phyloP scores from a whole-genome alignment of 305 asterid genomes.

The Rubia tinctorum region DNA sequence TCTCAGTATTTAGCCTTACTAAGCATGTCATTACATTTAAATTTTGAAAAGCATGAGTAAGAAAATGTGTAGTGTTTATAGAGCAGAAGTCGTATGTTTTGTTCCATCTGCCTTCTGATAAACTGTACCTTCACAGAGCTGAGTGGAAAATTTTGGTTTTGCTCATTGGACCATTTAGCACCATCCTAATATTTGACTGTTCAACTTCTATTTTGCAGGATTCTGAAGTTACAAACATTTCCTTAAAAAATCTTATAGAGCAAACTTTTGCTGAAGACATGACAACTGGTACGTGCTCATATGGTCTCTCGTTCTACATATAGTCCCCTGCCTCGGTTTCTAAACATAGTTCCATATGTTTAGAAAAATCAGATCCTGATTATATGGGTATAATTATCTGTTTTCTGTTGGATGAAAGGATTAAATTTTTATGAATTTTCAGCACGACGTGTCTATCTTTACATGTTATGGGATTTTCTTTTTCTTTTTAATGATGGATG shows the following conservation, averaged over 20 bases:
- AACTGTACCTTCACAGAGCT: neutral
- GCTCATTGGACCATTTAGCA: neutral
- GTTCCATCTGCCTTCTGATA: neutral
- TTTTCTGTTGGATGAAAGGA: neutral
- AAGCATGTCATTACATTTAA: neutral
- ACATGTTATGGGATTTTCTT: neutral
- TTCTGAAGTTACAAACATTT: constrained; percentile 38
- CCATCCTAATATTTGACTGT: neutral
- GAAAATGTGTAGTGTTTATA: neutral
- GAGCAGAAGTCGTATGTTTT: neutral
- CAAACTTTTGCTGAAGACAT: constrained; percentile 73
- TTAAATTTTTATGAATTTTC: neutral
- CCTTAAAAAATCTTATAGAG: constrained; percentile 57
- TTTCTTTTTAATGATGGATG: neutral
- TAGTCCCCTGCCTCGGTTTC: neutral
- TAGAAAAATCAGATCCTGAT: neutral
- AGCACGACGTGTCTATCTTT: neutral
- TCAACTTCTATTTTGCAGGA: constrained; percentile 40
- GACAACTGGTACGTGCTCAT: constrained; percentile 58
- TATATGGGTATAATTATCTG: neutral
- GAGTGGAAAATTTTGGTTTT: neutral
- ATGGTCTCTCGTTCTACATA: constrained; percentile 1
- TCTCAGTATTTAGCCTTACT: constrained; percentile 11
- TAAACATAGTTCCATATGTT: neutral
- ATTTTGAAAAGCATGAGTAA: neutral